phyloP scores from a whole-genome alignment of 164 flowering plant genomes.

The Kalanchoe fedtschenkoi region DNA sequence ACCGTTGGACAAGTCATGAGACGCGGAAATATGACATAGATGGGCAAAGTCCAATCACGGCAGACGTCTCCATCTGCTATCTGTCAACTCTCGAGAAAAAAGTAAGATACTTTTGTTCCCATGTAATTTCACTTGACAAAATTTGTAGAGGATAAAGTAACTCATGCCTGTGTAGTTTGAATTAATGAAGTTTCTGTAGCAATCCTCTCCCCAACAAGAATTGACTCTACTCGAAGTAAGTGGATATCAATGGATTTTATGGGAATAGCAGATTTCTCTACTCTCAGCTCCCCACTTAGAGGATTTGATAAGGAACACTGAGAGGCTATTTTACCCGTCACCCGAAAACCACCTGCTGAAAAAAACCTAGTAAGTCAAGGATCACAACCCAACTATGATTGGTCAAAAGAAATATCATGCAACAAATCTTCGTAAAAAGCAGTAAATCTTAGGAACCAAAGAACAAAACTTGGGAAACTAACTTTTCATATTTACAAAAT shows the following conservation, averaged over 20 bases:
- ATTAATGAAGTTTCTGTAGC: constrained; percentile 61
- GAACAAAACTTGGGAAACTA: neutral
- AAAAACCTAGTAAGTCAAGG: constrained; percentile 1
- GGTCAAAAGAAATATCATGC: neutral
- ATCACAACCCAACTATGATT: neutral
- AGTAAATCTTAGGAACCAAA: too few relatives aligned
- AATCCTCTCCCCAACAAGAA: constrained; percentile 74
- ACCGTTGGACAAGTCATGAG: constrained; percentile 81
- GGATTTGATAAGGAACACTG: constrained; percentile 61
- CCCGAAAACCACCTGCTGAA: constrained; percentile 74
- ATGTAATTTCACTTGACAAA: neutral
- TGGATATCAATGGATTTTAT: constrained; percentile 75
- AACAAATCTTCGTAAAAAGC: neutral
- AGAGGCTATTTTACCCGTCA: constrained; percentile 63
- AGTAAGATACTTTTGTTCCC: neutral
- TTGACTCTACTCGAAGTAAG: constrained; percentile 65
- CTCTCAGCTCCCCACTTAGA: constrained; percentile 61
- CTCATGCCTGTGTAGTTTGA: constrained; percentile 79
- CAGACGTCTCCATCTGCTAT: constrained; percentile 93
- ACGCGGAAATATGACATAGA: constrained; percentile 83
- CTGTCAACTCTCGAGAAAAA: constrained; percentile 21
- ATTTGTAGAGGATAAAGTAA: neutral
- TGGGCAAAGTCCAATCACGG: constrained; percentile 55
- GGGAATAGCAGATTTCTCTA: constrained; percentile 77
- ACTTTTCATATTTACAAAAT: too few relatives aligned